A percentile compares a stretch with the other conserved stretches of the same genome.
phyloP scores from a whole-genome alignment of 2,329 filamentous ascomycete species.

The Cercospora berteroae region DNA sequence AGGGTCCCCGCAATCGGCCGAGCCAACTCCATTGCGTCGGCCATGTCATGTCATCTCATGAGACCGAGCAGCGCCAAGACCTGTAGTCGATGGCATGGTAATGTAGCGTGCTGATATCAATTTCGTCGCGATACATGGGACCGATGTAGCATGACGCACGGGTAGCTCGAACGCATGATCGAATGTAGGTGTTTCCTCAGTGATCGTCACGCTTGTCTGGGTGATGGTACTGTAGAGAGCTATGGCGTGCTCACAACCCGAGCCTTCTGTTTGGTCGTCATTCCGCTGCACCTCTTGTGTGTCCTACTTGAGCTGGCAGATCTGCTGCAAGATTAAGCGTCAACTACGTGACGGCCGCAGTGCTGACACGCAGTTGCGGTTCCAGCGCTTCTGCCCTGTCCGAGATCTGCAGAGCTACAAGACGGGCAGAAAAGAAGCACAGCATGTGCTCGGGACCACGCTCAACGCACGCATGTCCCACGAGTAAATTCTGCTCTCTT shows the following conservation, averaged over 20 bases:
- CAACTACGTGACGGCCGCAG: background rate
- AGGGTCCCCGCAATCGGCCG: conserved; percentile 4
- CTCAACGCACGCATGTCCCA: conserved; percentile 3
- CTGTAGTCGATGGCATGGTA: background rate
- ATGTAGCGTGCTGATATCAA: background rate
- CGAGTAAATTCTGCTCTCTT: background rate
- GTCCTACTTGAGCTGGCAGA: background rate
- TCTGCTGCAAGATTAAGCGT: background rate
- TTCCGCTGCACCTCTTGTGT: background rate
- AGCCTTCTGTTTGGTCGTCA: conserved; percentile 8
- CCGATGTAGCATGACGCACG: background rate
- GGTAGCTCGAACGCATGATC: background rate
- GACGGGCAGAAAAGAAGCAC: background rate
- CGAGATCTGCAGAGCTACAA: background rate
- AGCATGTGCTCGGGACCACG: background rate
- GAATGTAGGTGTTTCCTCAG: background rate
- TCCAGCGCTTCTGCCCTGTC: background rate
- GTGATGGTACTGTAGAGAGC: background rate
- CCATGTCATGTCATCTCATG: conserved; percentile 2
- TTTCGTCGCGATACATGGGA: background rate
- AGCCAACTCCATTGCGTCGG: background rate
- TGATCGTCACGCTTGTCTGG: background rate
- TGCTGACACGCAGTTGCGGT: background rate
- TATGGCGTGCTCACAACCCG: conserved; percentile 10
- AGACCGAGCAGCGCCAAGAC: background rate